These are phyloP conservation scores for Jackrogersella minutella DNA, from an alignment of 495 filamentous ascomycete genomes.

Conservation along the genomic window DNA sequence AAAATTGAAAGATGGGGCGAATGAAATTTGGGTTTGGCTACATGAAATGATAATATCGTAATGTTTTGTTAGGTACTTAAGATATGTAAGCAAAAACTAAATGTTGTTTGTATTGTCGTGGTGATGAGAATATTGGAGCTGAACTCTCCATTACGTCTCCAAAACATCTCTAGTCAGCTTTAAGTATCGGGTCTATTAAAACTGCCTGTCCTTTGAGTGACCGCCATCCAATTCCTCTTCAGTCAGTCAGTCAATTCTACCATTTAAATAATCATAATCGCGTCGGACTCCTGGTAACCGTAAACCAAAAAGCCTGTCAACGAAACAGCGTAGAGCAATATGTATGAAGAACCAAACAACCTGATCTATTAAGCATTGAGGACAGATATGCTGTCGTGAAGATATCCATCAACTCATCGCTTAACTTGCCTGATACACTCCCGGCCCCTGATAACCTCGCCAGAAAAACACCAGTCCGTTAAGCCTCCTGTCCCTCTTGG, in stretches of 20 bases:
- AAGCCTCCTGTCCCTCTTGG: slow-evolving; percentile 56
- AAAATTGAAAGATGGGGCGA: no score
- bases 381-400: slow-evolving; percentile 19
- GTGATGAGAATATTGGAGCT: no score
- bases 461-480: not conserved
- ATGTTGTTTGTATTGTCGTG: no score
- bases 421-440: slow-evolving; percentile 17
- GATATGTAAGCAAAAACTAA: no score
- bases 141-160: not conserved
- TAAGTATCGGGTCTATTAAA: slow-evolving; percentile 24
- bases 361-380: slow-evolving; percentile 35
- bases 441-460: not conserved
- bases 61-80: no score
- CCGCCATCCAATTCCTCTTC: slow-evolving; percentile 8
- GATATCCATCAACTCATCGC: slow-evolving; percentile 33
- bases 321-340: slow-evolving; percentile 8
- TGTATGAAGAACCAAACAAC: slow-evolving; percentile 27
- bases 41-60: no score
- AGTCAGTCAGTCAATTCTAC: slow-evolving; percentile 6
- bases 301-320: slow-evolving; percentile 20
- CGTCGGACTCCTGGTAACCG: slow-evolving; percentile 4
- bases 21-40: not conserved
- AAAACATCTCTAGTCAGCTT: not conserved
- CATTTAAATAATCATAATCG: slow-evolving; percentile 11
- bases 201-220: slow-evolving; percentile 17